Base-by-base conservation (phyloP, 208 protist species). In the Trypanosoma caninum region DNA sequence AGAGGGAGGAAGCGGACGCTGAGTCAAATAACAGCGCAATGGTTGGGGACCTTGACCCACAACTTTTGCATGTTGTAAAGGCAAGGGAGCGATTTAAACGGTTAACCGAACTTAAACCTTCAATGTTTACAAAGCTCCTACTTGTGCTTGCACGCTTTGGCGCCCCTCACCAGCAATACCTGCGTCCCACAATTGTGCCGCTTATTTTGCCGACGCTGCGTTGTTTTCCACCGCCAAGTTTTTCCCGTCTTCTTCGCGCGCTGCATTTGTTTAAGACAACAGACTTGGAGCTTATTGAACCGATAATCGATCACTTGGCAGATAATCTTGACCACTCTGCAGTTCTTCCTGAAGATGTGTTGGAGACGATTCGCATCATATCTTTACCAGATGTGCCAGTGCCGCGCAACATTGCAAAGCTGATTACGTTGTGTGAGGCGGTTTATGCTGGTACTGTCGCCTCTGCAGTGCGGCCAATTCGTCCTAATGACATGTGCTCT, bases 161-260 rank as follows among this genome's bases (percentile, higher is more conserved):
- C 11, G 86, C 86, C 0, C 86, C 86, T 2, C 82, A 88, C 42
- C 86, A 93, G 59, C 78, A 87, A 72, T 93, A 93, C 58, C 57
- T 93, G 20, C 76, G 86, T 14, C 86, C 86, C 5, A 65, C 84
- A 9, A 60, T 82, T 20, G 37, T 33, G 33, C 69, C 76, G 0
- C 47, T 93, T 28, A 77, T 93, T 54, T 27, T 89, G 27, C 82
- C 86, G 0, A 72, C 59, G 35, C 37, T 93, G 20, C 68, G 66
- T 1, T 54, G 63, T 62, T 72, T 93, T 16, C 75, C 82, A 2
- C 82, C 86, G 31, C 86, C 86, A 23, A 85, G 75, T 61, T 82
- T 84, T 48, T 79, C 86, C 4, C 82, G 86, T 3, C 75, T 93
- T 14, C 38, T 93, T n/a, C 64, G 47, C 20, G 74, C 82, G 11